Conservation (phyloP, 768 basidiomycete species). For the Royoungia palumana region DNA sequence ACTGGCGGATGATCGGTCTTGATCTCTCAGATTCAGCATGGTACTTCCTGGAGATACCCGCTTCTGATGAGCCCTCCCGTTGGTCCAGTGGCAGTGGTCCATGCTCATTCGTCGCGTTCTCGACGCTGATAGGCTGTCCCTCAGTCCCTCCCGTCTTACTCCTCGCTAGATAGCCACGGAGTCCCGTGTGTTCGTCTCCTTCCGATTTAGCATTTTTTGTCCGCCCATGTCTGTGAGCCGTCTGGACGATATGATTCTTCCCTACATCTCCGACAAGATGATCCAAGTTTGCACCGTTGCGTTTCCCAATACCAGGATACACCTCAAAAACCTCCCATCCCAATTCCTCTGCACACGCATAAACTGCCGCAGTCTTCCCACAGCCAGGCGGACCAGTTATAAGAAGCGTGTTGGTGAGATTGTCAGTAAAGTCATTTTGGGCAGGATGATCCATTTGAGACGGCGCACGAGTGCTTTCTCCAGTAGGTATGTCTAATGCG, state of each 20-base stretch:
- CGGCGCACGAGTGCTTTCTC: conserved; percentile 4
- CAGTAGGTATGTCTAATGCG: neutral
- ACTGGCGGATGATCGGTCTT: conserved; percentile 58
- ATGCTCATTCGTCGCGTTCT: conserved; percentile 5
- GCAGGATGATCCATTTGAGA: conserved; percentile 10
- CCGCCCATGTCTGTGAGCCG: conserved; percentile 16
- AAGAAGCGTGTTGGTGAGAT: conserved; percentile 83
- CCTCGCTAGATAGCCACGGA: conserved; percentile 17
- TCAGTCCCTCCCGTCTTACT: conserved; percentile 15
- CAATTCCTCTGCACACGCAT: conserved; percentile 91
- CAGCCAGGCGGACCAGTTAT: conserved; percentile 77
- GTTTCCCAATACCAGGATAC: conserved; percentile 90
- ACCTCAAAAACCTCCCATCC: conserved; percentile 98
- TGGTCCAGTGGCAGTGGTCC: conserved; percentile 2
- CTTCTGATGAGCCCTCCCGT: conserved; percentile 1
- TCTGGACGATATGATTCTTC: conserved; percentile 80
- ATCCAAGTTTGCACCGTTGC: conserved; percentile 75
- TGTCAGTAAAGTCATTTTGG: conserved; percentile 34
- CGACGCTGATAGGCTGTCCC: conserved; percentile 22
- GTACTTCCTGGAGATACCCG: neutral
- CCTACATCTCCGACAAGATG: conserved; percentile 88
- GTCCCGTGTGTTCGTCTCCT: conserved; percentile 9
- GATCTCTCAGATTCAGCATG: conserved; percentile 11
- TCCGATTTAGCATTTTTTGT: conserved; percentile 4
- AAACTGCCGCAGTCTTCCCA: conserved; percentile 91